A percentile compares a stretch with the other conserved stretches of the same genome.
Conservation (phyloP, 31 red algal species). For the Porphyra umbilicalis region DNA sequence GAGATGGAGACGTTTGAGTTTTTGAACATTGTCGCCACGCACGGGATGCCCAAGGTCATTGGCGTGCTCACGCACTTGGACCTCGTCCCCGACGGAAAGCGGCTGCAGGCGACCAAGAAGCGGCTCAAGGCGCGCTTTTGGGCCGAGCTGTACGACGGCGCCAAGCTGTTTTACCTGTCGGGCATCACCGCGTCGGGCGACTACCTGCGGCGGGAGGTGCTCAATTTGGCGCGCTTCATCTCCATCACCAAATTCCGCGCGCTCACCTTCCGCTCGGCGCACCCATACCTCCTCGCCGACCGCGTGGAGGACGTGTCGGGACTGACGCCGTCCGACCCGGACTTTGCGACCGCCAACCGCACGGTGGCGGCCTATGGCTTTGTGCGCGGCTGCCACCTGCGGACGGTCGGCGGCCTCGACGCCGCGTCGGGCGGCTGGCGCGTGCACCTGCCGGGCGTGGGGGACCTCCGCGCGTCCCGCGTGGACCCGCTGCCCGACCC, state of each 20-base stretch:
- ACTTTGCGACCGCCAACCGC: conserved; percentile 26
- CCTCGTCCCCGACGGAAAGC: conserved; percentile 74
- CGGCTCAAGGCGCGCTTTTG: conserved; percentile 88
- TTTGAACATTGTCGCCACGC: conserved; percentile 78
- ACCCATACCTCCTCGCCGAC: conserved; percentile 89
- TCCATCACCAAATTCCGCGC: conserved; percentile 75
- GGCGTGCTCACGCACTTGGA: conserved; percentile 96
- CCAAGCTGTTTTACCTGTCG: conserved; percentile 96
- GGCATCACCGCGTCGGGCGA: conserved; percentile 86
- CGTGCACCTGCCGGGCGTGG: conserved; percentile 88
- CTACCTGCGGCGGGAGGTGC: conserved; percentile 93
- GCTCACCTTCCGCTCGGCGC: conserved; percentile 79
- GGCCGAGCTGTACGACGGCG: conserved; percentile 93
- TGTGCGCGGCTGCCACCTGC: conserved; percentile 77
- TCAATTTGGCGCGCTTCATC: conserved; percentile 98
- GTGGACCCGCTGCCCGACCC: conserved; percentile 82
- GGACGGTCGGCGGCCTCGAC: background rate
- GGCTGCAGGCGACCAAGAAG: conserved; percentile 81
- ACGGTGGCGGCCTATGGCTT: conserved; percentile 89
- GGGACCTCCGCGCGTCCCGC: conserved; percentile 62
- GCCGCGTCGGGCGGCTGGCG: conserved; percentile 35
- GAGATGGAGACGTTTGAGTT: conserved; percentile 99
- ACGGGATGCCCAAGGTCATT: conserved; percentile 97
- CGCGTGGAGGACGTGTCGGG: conserved; percentile 94
- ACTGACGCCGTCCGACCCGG: conserved; percentile 16